Base-by-base conservation (phyloP, 2,329 filamentous ascomycete species). In the Fusarium coffeatum region DNA sequence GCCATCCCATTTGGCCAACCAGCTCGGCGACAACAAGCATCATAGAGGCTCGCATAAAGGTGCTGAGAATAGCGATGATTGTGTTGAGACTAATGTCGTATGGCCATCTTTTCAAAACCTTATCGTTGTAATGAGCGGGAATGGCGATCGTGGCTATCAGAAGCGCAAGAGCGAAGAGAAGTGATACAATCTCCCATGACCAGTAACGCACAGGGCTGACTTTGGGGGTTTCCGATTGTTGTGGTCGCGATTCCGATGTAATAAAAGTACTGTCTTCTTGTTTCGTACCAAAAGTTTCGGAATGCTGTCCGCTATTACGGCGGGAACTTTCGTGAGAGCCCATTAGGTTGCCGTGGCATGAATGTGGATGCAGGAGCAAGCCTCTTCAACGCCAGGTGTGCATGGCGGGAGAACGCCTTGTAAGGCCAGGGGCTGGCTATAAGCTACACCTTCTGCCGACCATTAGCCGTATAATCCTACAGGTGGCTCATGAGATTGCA, bases 21-120 rank as follows among this genome's bases (percentile, higher is more conserved):
- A 62, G 37, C 3, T 62, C 59, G 28, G 59, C 59, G 10, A 62
- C 22, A 5, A 62, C 59, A 2, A 62, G 22, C 3, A 62, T 16
- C 59, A 62, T 61, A 1, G 59, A 20, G 2, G 59, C 59, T 32
- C 59, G 9, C 59, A 62, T 62, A 2, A 62, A 62, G 0, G 59
- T 62, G 57, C 59, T 62, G 3, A 62, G 46, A 2, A 62, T 62
- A 7, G 59, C 56, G 5, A 62, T 41, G 1, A 55, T 41, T 15
- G 59, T 62, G 27, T 62, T 62, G 10, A 62, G 57, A 1, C 25
- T 62, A n/a, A 62, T 62, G 3, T 62, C 57, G 41, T 62, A 62
- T 2, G 57, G 59, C 59, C 57, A 62, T 46, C n/a, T 25, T 3
- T n/a, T 27, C 16, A 41, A n/a, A 9, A 62, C 59, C 46, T 32